Evolutionary conservation across 2,329 filamentous ascomycete species (phyloP).

Genomic region (Ilyonectria sp.): DNA sequence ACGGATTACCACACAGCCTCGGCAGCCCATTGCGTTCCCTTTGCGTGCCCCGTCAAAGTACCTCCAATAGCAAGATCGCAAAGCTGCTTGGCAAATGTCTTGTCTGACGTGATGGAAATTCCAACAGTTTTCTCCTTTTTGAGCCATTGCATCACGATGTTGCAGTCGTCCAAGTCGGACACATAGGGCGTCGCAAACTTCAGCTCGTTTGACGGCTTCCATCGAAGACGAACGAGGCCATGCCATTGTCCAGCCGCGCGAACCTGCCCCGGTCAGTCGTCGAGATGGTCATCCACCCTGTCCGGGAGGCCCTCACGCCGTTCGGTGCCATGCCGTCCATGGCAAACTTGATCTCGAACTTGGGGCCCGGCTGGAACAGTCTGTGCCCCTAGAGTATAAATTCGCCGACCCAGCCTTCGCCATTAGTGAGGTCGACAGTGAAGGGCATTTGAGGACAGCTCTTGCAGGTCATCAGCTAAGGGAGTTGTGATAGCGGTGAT

Average conservation of each 20-base stretch:
- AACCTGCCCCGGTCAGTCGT: background rate
- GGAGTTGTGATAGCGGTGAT: background rate
- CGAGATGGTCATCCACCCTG: background rate
- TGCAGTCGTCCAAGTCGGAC: background rate
- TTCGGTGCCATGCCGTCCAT: constrained; percentile 2
- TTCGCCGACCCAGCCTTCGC: background rate
- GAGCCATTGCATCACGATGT: background rate
- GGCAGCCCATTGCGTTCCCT: background rate
- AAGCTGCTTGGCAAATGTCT: background rate
- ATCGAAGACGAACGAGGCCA: background rate
- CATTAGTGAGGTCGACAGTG: background rate
- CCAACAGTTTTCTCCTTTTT: background rate
- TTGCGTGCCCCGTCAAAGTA: background rate
- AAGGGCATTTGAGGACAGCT: background rate
- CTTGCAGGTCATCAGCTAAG: background rate
- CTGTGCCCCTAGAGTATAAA: background rate
- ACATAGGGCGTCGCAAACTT: background rate
- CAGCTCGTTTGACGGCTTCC: background rate
- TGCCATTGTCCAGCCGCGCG: background rate
- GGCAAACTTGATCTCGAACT: background rate
- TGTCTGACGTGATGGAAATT: background rate
- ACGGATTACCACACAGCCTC: background rate
- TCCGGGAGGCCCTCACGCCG: background rate
- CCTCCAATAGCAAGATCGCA: background rate
- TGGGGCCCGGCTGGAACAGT: background rate